Evolutionary conservation across 2,329 filamentous ascomycete genomes (phyloP).

Genomic region (Calonectria honghensis): DNA sequence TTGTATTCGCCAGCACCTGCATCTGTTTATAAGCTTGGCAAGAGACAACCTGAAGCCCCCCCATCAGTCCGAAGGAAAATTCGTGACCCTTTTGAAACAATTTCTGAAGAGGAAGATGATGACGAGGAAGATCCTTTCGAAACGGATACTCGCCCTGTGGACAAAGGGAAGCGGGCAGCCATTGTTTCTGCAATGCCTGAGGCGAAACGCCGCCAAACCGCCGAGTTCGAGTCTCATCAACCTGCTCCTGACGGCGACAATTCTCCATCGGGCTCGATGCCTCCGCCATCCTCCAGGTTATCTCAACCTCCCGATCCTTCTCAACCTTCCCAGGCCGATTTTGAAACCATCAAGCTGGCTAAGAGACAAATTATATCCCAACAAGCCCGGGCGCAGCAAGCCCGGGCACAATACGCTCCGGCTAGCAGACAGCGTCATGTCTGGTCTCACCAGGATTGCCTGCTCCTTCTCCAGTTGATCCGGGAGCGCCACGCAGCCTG

Average conservation of each 20-base stretch:
- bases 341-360: slow-evolving; percentile 55
- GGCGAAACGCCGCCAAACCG: slow-evolving; percentile 40
- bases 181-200: slow-evolving; percentile 39
- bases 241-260: slow-evolving; percentile 27
- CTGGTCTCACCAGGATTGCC: slow-evolving; percentile 67
- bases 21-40: slow-evolving; percentile 29
- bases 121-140: slow-evolving; percentile 56
- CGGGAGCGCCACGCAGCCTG: slow-evolving; percentile 54
- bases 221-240: slow-evolving; percentile 7
- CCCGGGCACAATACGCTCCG: slow-evolving; percentile 50
- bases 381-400: slow-evolving; percentile 51
- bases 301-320: slow-evolving; percentile 33
- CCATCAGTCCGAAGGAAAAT: slow-evolving; percentile 26
- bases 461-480: slow-evolving; percentile 65
- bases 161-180: slow-evolving; percentile 51
- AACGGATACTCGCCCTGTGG: slow-evolving; percentile 53
- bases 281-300: slow-evolving; percentile 14
- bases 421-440: slow-evolving; percentile 54
- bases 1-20: slow-evolving; percentile 42
- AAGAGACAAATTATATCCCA: slow-evolving; percentile 48
- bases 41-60: background rate
- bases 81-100: slow-evolving; percentile 13
- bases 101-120: slow-evolving; percentile 34
- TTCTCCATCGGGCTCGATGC: slow-evolving; percentile 29
- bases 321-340: slow-evolving; percentile 37